A percentile compares a stretch with the other conserved stretches of the same genome.
Evolutionary conservation across 2,329 filamentous ascomycete genomes (phyloP).

Genomic region (Clarireedia homoeocarpa): DNA sequence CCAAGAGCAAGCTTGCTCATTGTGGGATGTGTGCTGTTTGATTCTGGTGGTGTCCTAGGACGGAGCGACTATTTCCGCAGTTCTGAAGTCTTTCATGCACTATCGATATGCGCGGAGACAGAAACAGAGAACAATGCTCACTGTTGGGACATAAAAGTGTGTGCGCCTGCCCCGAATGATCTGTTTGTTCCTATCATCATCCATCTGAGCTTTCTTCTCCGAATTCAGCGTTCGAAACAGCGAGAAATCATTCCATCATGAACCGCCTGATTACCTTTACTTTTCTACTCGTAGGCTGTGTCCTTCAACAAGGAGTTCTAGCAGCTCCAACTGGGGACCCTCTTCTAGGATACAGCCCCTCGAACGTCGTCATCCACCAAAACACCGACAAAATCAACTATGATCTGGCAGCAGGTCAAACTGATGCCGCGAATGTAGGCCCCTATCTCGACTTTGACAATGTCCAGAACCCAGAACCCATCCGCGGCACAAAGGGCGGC

Average conservation of each 20-base stretch:
- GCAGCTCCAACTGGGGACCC: slow-evolving; percentile 22
- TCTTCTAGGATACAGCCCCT: slow-evolving; percentile 35
- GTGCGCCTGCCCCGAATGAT: background rate
- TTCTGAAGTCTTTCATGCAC: too few relatives aligned
- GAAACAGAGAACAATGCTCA: too few relatives aligned
- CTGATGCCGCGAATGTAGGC: slow-evolving; percentile 41
- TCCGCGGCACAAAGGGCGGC: slow-evolving; percentile 41
- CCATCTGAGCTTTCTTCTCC: too few relatives aligned
- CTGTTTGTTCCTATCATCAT: background rate
- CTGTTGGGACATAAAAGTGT: too few relatives aligned
- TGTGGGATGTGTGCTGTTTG: background rate
- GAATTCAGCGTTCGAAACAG: background rate
- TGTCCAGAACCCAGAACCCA: slow-evolving; percentile 45
- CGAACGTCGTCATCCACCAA: slow-evolving; percentile 30
- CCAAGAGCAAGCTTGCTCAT: background rate
- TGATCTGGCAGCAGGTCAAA: slow-evolving; percentile 42
- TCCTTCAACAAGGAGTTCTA: slow-evolving; percentile 2
- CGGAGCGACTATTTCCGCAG: too few relatives aligned
- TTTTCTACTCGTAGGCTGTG: slow-evolving; percentile 6
- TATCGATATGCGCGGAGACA: too few relatives aligned
- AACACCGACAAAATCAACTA: slow-evolving; percentile 31
- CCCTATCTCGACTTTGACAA: slow-evolving; percentile 46
- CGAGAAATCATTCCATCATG: background rate
- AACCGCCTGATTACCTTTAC: background rate
- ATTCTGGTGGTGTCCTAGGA: background rate